Evolutionary conservation across 2,329 filamentous ascomycete species (phyloP).

Genomic region (Talaromyces sp.): DNA sequence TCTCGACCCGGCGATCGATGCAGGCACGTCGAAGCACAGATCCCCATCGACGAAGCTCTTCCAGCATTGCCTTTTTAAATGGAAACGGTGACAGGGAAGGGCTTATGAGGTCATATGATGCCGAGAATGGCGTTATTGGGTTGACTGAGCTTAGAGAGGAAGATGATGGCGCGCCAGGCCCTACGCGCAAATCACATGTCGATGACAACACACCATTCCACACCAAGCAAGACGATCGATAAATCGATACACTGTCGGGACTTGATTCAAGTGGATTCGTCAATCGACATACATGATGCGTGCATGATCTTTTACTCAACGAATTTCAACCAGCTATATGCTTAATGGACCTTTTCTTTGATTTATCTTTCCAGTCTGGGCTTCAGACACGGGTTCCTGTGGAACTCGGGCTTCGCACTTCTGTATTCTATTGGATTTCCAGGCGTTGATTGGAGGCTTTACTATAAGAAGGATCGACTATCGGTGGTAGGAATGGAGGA

Average conservation of each 20-base stretch:
- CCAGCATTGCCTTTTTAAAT: constrained; percentile 59
- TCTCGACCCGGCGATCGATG: constrained; percentile 91
- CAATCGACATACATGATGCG: constrained; percentile 3
- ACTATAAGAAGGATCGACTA: neutral
- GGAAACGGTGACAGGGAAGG: constrained; percentile 68
- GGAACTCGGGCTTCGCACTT: neutral
- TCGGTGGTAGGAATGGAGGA: neutral
- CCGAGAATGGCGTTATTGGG: constrained; percentile 75
- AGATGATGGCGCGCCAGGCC: constrained; percentile 56
- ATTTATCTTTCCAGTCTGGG: neutral
- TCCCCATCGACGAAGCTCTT: constrained; percentile 59
- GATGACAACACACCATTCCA: constrained; percentile 29
- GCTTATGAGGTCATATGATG: constrained; percentile 84
- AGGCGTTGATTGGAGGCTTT: neutral
- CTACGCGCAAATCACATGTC: constrained; percentile 33
- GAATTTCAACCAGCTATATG: constrained; percentile 13
- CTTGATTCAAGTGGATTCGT: constrained; percentile 18
- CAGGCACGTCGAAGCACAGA: constrained; percentile 74
- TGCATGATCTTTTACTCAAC: constrained; percentile 19
- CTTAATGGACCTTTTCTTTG: constrained; percentile 12
- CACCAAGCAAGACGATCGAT: constrained; percentile 35
- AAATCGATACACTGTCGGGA: constrained; percentile 15
- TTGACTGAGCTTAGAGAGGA: constrained; percentile 78
- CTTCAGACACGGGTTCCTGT: neutral
- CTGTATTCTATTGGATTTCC: constrained; percentile 6